Conservation (phyloP, 768 basidiomycete genomes). For the Cubamyces sp. region DNA sequence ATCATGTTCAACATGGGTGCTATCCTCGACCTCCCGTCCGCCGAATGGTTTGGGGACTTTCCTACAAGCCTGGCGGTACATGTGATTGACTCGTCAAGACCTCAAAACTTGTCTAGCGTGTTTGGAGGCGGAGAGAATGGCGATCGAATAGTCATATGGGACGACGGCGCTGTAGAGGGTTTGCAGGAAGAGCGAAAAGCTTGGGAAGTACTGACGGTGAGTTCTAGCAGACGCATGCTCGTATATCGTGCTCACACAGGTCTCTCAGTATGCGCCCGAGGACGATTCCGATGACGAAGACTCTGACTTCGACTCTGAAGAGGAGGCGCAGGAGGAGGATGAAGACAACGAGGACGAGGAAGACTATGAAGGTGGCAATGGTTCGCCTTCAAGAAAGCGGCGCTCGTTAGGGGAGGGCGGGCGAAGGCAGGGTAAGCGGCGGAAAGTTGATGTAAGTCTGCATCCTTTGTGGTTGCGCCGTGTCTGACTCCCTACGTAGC, state of each 20-base stretch:
- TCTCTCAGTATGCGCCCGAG: slow-evolving; percentile 73
- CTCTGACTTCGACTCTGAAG: slow-evolving; percentile 50
- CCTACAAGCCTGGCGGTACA: slow-evolving; percentile 70
- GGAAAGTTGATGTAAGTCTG: slow-evolving; percentile 51
- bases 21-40: slow-evolving; percentile 77
- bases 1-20: slow-evolving; percentile 93
- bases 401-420: slow-evolving; percentile 46
- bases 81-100: slow-evolving; percentile 93
- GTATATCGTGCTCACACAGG: not conserved
- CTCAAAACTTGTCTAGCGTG: slow-evolving; percentile 85
- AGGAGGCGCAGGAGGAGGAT: slow-evolving; percentile 44
- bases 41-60: slow-evolving; percentile 79
- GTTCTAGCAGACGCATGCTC: slow-evolving; percentile 25
- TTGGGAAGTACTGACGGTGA: slow-evolving; percentile 83
- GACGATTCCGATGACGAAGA: slow-evolving; percentile 70
- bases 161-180: slow-evolving; percentile 79
- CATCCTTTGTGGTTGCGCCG: too few species aligned
- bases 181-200: slow-evolving; percentile 75
- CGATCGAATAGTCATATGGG: slow-evolving; percentile 88
- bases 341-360: slow-evolving; percentile 48
- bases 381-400: slow-evolving; percentile 51
- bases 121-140: slow-evolving; percentile 72
- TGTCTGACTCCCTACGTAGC: slow-evolving; percentile 35
- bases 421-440: slow-evolving; percentile 56
- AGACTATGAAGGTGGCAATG: slow-evolving; percentile 49